Evolutionary conservation across 257 asterid species (phyloP).

Genomic region (Rhazya stricta): DNA sequence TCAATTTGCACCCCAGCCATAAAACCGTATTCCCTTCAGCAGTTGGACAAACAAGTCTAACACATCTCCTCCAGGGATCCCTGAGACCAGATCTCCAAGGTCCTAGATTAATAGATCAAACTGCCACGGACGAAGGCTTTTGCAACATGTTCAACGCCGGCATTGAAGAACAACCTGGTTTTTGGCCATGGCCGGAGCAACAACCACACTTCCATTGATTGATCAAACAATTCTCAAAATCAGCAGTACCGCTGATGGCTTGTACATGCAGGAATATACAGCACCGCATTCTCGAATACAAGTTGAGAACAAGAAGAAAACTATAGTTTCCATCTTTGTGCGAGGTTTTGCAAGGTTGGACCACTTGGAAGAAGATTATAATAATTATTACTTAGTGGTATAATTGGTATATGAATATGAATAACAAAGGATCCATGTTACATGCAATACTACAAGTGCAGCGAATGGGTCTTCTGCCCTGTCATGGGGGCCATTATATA

Average conservation of each 20-base stretch:
- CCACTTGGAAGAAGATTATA: slow-evolving; percentile 5
- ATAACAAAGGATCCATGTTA: slow-evolving; percentile 40
- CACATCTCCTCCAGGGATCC: slow-evolving; percentile 40
- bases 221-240: neutral
- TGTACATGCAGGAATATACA: slow-evolving; percentile 8
- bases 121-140: slow-evolving; percentile 42
- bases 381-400: neutral
- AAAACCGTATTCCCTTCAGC: slow-evolving; percentile 21
- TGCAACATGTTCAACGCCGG: slow-evolving; percentile 47
- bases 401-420: slow-evolving; percentile 3
- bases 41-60: slow-evolving; percentile 17
- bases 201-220: slow-evolving; percentile 45
- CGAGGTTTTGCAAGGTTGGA: slow-evolving; percentile 13
- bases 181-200: slow-evolving; percentile 77
- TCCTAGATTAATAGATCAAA: slow-evolving; percentile 27
- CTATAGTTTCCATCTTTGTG: neutral
- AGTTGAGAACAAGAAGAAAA: neutral
- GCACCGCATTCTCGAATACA: neutral
- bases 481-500: slow-evolving; percentile 39
- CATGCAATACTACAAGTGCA: slow-evolving; percentile 46
- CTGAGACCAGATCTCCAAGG: slow-evolving; percentile 32
- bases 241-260: neutral
- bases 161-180: slow-evolving; percentile 55
- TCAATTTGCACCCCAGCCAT: neutral
- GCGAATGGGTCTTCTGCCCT: slow-evolving; percentile 41